Percentiles rank a stretch among this genome's conserved stretches.
Conservation (phyloP, 2,329 filamentous ascomycete species). For the Talaromyces sp. region DNA sequence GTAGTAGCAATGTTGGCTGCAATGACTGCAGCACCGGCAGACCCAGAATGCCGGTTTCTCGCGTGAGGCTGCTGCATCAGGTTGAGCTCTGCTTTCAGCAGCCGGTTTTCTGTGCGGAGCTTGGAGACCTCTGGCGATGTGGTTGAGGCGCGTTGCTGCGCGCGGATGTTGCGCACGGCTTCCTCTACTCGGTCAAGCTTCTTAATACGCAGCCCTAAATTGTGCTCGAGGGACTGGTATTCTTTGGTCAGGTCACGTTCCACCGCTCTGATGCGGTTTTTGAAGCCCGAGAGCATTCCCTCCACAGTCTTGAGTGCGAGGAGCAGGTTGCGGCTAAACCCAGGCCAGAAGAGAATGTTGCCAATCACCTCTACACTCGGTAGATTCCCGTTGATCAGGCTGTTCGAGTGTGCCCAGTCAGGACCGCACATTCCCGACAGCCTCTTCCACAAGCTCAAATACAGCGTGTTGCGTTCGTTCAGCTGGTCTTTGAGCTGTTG, state of each 20-base stretch:
- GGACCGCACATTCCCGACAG: constrained; percentile 79
- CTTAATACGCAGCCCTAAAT: constrained; percentile 72
- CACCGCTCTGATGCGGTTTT: constrained; percentile 72
- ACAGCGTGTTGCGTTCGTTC: constrained; percentile 78
- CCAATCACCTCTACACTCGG: constrained; percentile 81
- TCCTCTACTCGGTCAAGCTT: constrained; percentile 83
- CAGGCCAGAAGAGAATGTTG: constrained; percentile 68
- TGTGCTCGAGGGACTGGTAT: constrained; percentile 79
- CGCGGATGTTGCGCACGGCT: constrained; percentile 60
- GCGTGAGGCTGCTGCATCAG: constrained; percentile 66
- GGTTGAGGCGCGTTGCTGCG: constrained; percentile 26
- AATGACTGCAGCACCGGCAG: constrained; percentile 4
- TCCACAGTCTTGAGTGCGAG: constrained; percentile 85
- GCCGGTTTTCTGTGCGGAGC: constrained; percentile 56
- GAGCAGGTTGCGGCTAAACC: constrained; percentile 85
- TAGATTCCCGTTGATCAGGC: constrained; percentile 79
- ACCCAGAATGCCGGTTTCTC: constrained; percentile 42
- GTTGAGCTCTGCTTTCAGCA: constrained; percentile 57
- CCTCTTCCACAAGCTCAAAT: constrained; percentile 85
- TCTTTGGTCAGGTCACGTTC: constrained; percentile 88
- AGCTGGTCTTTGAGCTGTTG: constrained; percentile 80
- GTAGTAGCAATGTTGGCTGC: background rate
- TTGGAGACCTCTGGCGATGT: constrained; percentile 52
- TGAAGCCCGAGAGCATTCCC: constrained; percentile 70
- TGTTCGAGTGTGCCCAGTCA: constrained; percentile 88